A percentile compares a stretch with the other conserved stretches of the same genome.
Conservation (phyloP, 257 asterid genomes). For the Penstemon davidsonii region DNA sequence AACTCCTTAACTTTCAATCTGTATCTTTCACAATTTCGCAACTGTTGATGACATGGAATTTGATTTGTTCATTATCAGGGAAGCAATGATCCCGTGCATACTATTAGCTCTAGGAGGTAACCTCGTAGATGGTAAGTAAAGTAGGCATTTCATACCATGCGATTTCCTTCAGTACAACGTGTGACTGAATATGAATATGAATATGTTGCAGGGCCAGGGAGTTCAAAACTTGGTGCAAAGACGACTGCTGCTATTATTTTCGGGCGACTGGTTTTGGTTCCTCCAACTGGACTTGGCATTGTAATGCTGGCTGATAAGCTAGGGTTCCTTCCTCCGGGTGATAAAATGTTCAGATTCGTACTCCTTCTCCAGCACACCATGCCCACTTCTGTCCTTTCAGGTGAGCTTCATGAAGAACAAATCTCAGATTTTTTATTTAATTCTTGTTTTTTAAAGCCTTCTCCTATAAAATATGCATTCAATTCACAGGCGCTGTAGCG, state of each 20-base stretch:
- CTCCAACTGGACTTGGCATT: constrained; percentile 82
- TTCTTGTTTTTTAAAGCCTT: not conserved
- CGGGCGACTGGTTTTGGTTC: constrained; percentile 81
- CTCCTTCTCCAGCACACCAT: constrained; percentile 95
- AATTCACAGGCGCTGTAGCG: constrained; percentile 85
- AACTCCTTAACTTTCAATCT: constrained; percentile 16
- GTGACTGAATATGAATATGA: constrained; percentile 21
- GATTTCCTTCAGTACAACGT: not conserved
- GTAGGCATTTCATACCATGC: not conserved
- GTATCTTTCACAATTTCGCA: constrained; percentile 1
- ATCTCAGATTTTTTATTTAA: not conserved
- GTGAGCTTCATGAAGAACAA: constrained; percentile 34
- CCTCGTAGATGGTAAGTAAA: constrained; percentile 76
- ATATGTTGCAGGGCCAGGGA: constrained; percentile 75
- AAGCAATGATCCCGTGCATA: constrained; percentile 98
- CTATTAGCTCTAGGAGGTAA: constrained; percentile 97
- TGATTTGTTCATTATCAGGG: constrained; percentile 50
- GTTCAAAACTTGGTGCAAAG: constrained; percentile 74
- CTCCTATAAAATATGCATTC: not conserved
- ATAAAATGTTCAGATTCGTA: constrained; percentile 92
- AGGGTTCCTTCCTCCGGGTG: constrained; percentile 84
- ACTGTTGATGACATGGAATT: not conserved
- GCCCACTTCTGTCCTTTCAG: constrained; percentile 98
- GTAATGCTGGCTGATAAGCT: constrained; percentile 89
- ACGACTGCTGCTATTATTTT: constrained; percentile 88